These are phyloP conservation scores for Eucalyptus urophylla DNA, from an alignment of 345 rosid genomes.

Conservation along the genomic window DNA sequence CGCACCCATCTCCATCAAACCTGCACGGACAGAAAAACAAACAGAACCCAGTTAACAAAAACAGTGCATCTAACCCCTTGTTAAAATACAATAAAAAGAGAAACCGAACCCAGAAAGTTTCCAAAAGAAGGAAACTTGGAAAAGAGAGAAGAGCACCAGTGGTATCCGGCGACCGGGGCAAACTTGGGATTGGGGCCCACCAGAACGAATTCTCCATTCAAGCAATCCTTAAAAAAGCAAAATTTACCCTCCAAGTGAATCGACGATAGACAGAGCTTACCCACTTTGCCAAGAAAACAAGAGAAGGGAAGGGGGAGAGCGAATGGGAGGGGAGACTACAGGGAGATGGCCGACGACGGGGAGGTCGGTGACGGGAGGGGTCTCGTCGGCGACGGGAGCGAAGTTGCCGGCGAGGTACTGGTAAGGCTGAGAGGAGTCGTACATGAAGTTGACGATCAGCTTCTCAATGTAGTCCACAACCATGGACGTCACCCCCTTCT, in stretches of 20 bases:
- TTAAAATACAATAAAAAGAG: neutral
- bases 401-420: conserved; percentile 88
- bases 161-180: conserved; percentile 85
- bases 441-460: conserved; percentile 56
- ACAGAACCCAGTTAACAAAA: neutral
- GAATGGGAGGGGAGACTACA: conserved; percentile 13
- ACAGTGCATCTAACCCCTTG: neutral
- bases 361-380: conserved; percentile 73
- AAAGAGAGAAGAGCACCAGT: conserved; percentile 31
- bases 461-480: conserved; percentile 59
- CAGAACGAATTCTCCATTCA: conserved; percentile 85
- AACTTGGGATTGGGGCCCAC: conserved; percentile 92
- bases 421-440: conserved; percentile 57
- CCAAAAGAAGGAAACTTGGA: neutral
- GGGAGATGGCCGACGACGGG: conserved; percentile 71
- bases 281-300: neutral
- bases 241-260: neutral
- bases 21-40: conserved; percentile 24
- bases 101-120: neutral
- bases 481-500: conserved; percentile 55
- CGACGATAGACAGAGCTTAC: neutral
- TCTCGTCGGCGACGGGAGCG: conserved; percentile 56
- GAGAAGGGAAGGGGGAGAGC: neutral
- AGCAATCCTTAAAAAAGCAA: conserved; percentile 32
- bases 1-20: conserved; percentile 99